Conservation (phyloP, 1,284 basidiomycete species). For the Ceratobasidium sp. region DNA sequence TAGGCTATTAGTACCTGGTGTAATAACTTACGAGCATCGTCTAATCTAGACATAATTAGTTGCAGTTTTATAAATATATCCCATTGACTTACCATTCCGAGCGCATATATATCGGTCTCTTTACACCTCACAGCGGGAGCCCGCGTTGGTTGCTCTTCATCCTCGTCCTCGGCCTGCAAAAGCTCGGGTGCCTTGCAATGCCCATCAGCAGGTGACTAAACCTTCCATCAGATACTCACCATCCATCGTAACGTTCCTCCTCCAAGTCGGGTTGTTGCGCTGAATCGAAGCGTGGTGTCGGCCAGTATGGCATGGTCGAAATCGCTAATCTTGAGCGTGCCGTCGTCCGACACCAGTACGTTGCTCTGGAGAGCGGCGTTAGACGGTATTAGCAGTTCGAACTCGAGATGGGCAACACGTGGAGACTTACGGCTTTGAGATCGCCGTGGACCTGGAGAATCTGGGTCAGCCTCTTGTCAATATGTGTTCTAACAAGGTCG, state of each 20-base stretch:
- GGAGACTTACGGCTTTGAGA: constrained; percentile 14
- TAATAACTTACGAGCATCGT: constrained; percentile 1
- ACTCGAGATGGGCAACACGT: too few relatives aligned
- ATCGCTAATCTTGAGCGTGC: background rate
- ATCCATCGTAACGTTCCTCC: too few relatives aligned
- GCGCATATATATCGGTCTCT: constrained; percentile 4
- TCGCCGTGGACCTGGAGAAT: background rate
- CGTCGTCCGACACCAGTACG: background rate
- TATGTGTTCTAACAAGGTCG: background rate
- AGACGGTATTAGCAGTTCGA: too few relatives aligned
- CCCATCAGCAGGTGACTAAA: background rate
- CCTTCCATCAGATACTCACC: background rate
- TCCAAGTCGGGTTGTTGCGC: background rate
- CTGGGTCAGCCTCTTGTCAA: background rate
- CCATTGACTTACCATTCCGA: background rate
- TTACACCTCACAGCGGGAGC: background rate
- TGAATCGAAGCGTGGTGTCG: background rate
- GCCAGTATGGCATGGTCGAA: background rate
- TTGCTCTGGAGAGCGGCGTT: too few relatives aligned
- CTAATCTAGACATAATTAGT: background rate
- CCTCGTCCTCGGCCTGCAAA: too few relatives aligned
- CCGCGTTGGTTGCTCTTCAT: background rate
- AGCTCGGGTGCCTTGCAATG: too few relatives aligned
- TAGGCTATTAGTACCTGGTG: too few relatives aligned
- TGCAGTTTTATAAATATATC: background rate